These are phyloP conservation scores for Henningerozyma blattae DNA, from an alignment of 805 yeast genomes.

Conservation along the genomic window DNA sequence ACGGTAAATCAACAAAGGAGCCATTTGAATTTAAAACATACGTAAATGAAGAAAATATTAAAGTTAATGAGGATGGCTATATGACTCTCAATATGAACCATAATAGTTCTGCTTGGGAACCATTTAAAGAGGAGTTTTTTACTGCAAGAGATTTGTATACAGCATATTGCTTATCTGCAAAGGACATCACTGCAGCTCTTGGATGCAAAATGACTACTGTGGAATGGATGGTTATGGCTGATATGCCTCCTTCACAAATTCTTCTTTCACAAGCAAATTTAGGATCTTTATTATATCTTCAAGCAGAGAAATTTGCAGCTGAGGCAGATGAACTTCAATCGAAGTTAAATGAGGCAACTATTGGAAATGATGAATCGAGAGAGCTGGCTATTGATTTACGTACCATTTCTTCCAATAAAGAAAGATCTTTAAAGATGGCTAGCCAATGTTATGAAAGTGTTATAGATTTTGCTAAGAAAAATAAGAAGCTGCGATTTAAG, in stretches of 20 bases:
- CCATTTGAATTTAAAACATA: conserved; percentile 16
- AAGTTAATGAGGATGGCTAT: conserved; percentile 20
- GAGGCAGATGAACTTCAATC: neutral
- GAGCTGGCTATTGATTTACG: neutral
- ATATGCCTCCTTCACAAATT: conserved; percentile 51
- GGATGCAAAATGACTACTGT: conserved; percentile 51
- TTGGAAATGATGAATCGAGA: neutral
- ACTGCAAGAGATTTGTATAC: conserved; percentile 66
- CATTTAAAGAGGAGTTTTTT: conserved; percentile 67
- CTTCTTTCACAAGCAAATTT: conserved; percentile 55
- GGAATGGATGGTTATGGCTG: conserved; percentile 64
- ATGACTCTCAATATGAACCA: conserved; percentile 15
- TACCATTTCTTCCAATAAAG: conserved; percentile 7
- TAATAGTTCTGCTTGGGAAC: conserved; percentile 50
- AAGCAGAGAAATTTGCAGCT: conserved; percentile 43
- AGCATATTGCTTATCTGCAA: conserved; percentile 55
- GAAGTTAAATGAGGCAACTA: neutral
- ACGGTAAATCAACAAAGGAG: conserved; percentile 7
- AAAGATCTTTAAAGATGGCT: conserved; percentile 24
- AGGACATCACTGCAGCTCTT: conserved; percentile 53
- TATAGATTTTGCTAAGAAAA: conserved; percentile 29
- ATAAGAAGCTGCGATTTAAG: conserved; percentile 22
- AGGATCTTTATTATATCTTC: conserved; percentile 57
- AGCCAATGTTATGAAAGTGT: conserved; percentile 32
- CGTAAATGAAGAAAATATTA: conserved; percentile 18